phyloP scores from a whole-genome alignment of 73 alveolate genomes.

The Effrenium voratum region DNA sequence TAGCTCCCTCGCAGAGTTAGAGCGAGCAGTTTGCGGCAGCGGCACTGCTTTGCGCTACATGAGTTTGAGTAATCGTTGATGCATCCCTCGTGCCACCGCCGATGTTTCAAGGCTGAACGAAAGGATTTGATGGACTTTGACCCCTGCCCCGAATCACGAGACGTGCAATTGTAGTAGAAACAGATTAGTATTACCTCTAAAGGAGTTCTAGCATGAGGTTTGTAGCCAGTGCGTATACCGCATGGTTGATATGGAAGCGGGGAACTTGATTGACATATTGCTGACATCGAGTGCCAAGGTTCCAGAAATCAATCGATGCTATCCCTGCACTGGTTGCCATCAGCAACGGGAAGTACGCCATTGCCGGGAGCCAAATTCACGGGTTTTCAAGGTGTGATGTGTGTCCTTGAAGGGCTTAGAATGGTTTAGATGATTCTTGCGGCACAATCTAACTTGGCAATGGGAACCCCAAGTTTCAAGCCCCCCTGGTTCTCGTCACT shows the following conservation, averaged over 20 bases:
- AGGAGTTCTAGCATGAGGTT: no score
- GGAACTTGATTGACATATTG: not conserved
- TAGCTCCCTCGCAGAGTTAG: no score
- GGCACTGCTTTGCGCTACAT: no score
- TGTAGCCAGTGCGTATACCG: no score
- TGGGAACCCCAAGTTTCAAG: not conserved
- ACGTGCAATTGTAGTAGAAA: no score
- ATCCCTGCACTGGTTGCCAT: conserved; percentile 70
- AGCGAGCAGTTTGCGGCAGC: no score
- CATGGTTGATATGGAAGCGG: not conserved
- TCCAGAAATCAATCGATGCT: conserved; percentile 36
- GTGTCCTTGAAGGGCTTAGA: not conserved
- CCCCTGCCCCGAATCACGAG: no score
- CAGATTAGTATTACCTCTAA: no score
- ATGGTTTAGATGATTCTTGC: not conserved
- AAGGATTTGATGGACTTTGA: no score
- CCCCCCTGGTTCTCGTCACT: not conserved
- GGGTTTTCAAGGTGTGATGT: not conserved
- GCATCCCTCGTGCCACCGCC: no score
- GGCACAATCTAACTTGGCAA: not conserved
- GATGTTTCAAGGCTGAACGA: no score
- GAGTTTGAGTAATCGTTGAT: no score
- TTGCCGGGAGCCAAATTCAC: not conserved
- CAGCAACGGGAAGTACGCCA: conserved; percentile 60
- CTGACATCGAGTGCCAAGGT: not conserved